Evolutionary conservation across 352 stramenopile genomes (phyloP).

Genomic region (Pythium monospermum): DNA sequence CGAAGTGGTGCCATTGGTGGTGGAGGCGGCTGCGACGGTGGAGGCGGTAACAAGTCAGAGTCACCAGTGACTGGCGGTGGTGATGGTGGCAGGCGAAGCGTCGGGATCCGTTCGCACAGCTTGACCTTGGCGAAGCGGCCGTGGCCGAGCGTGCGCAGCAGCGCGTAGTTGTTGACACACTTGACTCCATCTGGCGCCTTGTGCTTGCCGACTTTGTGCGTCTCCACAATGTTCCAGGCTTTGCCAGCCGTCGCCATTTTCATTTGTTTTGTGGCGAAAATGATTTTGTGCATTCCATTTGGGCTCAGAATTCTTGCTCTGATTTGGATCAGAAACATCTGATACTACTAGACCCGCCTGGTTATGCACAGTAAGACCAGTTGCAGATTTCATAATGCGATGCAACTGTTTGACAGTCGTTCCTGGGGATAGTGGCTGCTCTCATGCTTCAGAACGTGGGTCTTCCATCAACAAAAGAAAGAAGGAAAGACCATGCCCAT

Average conservation of each 20-base stretch:
- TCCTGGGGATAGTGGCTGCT: too few species aligned
- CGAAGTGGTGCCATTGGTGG: slow-evolving; percentile 4
- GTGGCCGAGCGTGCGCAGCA: slow-evolving; percentile 63
- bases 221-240: slow-evolving; percentile 74
- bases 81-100: not conserved
- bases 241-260: slow-evolving; percentile 16
- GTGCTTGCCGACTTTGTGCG: slow-evolving; percentile 34
- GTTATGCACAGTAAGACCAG: too few species aligned
- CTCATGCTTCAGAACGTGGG: too few species aligned
- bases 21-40: slow-evolving; percentile 6
- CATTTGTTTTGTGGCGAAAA: too few species aligned
- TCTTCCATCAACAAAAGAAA: too few species aligned
- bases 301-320: too few species aligned
- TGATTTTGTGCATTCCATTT: too few species aligned
- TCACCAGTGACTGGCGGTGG: not conserved
- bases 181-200: slow-evolving; percentile 48
- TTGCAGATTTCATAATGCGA: too few species aligned
- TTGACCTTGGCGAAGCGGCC: slow-evolving; percentile 86
- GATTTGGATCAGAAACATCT: too few species aligned
- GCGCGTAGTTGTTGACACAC: slow-evolving; percentile 78
- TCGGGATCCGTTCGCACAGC: slow-evolving; percentile 60
- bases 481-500: too few species aligned
- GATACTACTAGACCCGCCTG: too few species aligned
- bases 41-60: not conserved
- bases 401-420: too few species aligned